Evolutionary conservation across 2,329 filamentous ascomycete genomes (phyloP).

Genomic region (Cladosporium sp.): DNA sequence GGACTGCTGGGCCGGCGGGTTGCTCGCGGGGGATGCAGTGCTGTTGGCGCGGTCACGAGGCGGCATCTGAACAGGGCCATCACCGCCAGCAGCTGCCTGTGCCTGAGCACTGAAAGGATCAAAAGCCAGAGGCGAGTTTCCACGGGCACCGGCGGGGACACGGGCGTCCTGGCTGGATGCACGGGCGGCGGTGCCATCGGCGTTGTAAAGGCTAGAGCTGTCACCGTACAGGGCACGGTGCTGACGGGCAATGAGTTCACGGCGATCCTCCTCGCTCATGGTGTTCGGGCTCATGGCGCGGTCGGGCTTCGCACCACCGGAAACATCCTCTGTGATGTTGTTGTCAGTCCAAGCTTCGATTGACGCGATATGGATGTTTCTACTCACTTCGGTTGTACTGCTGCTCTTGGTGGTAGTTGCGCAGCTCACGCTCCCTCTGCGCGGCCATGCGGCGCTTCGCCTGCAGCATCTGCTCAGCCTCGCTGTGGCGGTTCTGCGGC

Average conservation of each 20-base stretch:
- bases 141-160: conserved; percentile 55
- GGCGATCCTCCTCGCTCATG: conserved; percentile 93
- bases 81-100: conserved; percentile 46
- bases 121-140: conserved; percentile 74
- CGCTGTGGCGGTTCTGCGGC: conserved; percentile 67
- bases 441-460: conserved; percentile 98
- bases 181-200: conserved; percentile 63
- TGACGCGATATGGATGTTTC: neutral
- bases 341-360: conserved; percentile 2
- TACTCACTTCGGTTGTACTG: conserved; percentile 96
- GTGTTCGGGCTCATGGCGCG: conserved; percentile 77
- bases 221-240: conserved; percentile 89
- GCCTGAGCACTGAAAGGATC: conserved; percentile 60
- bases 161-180: conserved; percentile 62
- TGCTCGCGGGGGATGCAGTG: conserved; percentile 76
- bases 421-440: conserved; percentile 96
- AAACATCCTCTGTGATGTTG: conserved; percentile 4
- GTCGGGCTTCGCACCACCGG: conserved; percentile 63
- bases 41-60: conserved; percentile 54
- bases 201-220: conserved; percentile 62
- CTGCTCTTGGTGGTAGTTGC: conserved; percentile 99
- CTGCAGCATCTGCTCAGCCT: conserved; percentile 98
- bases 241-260: conserved; percentile 92
- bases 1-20: conserved; percentile 44
- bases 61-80: conserved; percentile 50